These are phyloP conservation scores for Diaporthe sp. DNA, from an alignment of 2,329 filamentous ascomycete genomes.

Conservation along the genomic window DNA sequence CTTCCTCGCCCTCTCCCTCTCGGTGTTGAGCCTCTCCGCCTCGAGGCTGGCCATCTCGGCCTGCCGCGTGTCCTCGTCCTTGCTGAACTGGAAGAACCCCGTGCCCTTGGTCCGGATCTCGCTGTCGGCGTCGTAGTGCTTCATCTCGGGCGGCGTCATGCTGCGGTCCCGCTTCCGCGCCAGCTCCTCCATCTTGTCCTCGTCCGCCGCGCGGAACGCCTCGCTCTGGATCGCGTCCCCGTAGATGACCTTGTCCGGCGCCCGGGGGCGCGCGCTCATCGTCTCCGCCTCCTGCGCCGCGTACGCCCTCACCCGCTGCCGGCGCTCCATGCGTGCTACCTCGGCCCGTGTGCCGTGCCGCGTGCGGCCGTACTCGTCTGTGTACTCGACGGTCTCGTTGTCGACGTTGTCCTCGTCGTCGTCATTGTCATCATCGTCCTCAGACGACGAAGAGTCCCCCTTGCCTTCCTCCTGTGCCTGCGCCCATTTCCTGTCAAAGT, in stretches of 20 bases:
- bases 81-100: slow-evolving; percentile 91
- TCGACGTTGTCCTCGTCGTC: slow-evolving; percentile 54
- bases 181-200: slow-evolving; percentile 80
- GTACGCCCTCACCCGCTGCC: slow-evolving; percentile 63
- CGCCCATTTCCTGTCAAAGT: slow-evolving; percentile 97
- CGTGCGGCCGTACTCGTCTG: slow-evolving; percentile 92
- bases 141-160: slow-evolving; percentile 81
- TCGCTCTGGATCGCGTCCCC: slow-evolving; percentile 87
- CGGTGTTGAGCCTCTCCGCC: slow-evolving; percentile 76
- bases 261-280: slow-evolving; percentile 75
- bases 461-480: slow-evolving; percentile 69
- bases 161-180: slow-evolving; percentile 83
- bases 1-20: slow-evolving; percentile 68
- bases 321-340: slow-evolving; percentile 72
- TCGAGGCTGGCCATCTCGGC: slow-evolving; percentile 82
- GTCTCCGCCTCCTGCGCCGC: slow-evolving; percentile 73
- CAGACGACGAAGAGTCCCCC: slow-evolving; percentile 47
- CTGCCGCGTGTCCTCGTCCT: slow-evolving; percentile 74
- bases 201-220: slow-evolving; percentile 84
- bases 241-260: slow-evolving; percentile 80
- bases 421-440: slow-evolving; percentile 67
- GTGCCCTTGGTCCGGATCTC: slow-evolving; percentile 91
- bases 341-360: slow-evolving; percentile 79
- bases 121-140: slow-evolving; percentile 86
- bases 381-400: slow-evolving; percentile 82